Base-by-base conservation (phyloP, 1,284 basidiomycete species). In the Boletus coffeatus region DNA sequence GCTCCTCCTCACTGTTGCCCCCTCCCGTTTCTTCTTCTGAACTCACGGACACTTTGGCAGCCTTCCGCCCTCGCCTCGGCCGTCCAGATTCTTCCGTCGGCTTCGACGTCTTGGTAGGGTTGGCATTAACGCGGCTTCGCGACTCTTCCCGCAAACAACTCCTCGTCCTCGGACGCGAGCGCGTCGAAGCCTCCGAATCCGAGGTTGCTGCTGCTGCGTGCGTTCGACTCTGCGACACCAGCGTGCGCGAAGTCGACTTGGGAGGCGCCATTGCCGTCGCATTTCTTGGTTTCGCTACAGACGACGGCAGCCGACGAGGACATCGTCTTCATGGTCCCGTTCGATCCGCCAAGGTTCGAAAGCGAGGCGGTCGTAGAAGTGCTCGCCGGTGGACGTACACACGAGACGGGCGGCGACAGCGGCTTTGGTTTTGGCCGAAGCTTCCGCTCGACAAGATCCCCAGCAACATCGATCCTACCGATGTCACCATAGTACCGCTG, bases 81-180 rank as follows among this genome's bases (percentile, higher is more conserved):
- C 64, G 58, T 32, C 61, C 62, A 56, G 59, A 57, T 10, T 32
- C 37, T 34, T 8, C 64, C 5, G 53, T 57, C 4, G 36, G 36
- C 56, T 63, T 71, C 32, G 50, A 53, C 14, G n/a, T 21, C 18
- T 14, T 48, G n/a, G 46, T 41, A 41, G 39, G 9, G 16, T 25
- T 25, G 10, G 65, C 59, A 6, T 48, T 37, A 9, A 63, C n/a
- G 8, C 68, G 68, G 7, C 37, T 21, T 3, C 64, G 60, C 21
- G 70, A 71, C 59, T 67, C 71, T 16, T 74, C 72, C n/a, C 66
- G 65, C 29, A 67, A 65, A 13, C 7, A 58, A 50, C 68, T 74
- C 50, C 70, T 64, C 8, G 70, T 76, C 61, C 69, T 69, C 5
- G 66, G 70, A 34, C 61, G 67, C 1, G 57, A 61, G n/a, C 14